These are phyloP conservation scores for Leptosphaerulina australis DNA, from an alignment of 2,329 filamentous ascomycete species.

Conservation along the genomic window DNA sequence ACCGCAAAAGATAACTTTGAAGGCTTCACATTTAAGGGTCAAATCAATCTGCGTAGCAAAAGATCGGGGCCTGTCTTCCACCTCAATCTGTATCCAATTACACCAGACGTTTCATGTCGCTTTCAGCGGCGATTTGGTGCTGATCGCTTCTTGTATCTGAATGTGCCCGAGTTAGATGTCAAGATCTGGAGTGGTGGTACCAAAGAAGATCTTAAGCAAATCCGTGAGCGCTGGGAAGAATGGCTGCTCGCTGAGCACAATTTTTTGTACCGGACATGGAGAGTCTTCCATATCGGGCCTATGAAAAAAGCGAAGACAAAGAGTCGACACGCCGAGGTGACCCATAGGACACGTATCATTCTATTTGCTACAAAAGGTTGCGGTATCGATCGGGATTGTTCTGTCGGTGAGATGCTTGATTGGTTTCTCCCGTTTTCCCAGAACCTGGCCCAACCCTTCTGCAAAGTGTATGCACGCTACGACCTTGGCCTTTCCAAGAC, in stretches of 20 bases:
- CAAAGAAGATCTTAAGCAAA: slow-evolving; percentile 17
- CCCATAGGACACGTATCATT: slow-evolving; percentile 35
- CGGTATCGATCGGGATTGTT: slow-evolving; percentile 29
- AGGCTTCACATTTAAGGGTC: slow-evolving; percentile 45
- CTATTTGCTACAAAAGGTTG: slow-evolving; percentile 46
- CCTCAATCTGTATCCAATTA: slow-evolving; percentile 33
- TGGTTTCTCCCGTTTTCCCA: slow-evolving; percentile 48
- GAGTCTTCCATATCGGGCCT: slow-evolving; percentile 46
- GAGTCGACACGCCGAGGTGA: slow-evolving; percentile 11
- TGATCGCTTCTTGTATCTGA: slow-evolving; percentile 52
- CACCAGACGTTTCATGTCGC: slow-evolving; percentile 42
- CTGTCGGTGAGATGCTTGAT: slow-evolving; percentile 43
- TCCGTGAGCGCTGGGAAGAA: slow-evolving; percentile 35
- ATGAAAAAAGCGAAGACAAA: slow-evolving; percentile 45
- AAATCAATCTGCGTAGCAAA: slow-evolving; percentile 28
- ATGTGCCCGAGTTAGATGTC: slow-evolving; percentile 33
- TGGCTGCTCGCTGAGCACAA: slow-evolving; percentile 47
- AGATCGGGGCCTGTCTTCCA: slow-evolving; percentile 30
- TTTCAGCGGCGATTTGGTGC: slow-evolving; percentile 48
- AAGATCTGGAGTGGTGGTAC: neutral
- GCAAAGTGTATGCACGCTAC: slow-evolving; percentile 52
- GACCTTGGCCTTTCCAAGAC: slow-evolving; percentile 53
- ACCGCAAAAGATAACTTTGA: slow-evolving; percentile 29
- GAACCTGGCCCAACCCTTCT: slow-evolving; percentile 47
- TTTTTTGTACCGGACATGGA: slow-evolving; percentile 53